These are phyloP conservation scores for Arthroderma uncinatum DNA, from an alignment of 2,329 filamentous ascomycete species.

Conservation along the genomic window DNA sequence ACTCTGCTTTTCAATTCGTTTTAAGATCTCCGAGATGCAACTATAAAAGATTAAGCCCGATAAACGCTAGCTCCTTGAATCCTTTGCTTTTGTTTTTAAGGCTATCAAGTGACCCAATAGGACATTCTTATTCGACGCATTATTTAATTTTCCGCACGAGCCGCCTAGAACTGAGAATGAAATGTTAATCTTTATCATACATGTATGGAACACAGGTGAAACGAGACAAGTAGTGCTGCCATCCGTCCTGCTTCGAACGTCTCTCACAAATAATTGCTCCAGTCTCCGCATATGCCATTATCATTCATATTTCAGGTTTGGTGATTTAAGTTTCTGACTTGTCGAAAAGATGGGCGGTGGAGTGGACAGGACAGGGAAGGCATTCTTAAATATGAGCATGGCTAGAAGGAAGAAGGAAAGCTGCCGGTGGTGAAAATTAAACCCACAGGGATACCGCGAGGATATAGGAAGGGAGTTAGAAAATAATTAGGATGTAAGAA, in stretches of 20 bases:
- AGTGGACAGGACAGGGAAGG: not conserved
- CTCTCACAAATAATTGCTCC: not conserved
- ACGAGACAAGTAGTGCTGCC: not conserved
- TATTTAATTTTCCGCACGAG: not conserved
- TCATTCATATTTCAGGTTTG: not conserved
- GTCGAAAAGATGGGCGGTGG: not conserved
- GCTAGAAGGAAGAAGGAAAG: not conserved
- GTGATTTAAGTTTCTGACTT: not conserved
- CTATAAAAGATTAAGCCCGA: no score
- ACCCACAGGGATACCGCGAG: not conserved
- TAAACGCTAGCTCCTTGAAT: no score
- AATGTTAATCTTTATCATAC: not conserved
- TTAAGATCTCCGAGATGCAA: not conserved
- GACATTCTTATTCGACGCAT: not conserved
- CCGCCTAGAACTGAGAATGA: not conserved
- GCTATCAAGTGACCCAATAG: no score
- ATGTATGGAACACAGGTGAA: conserved; percentile 1
- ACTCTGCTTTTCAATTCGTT: not conserved
- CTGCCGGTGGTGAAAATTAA: not conserved
- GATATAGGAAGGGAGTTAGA: not conserved
- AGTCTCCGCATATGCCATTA: not conserved
- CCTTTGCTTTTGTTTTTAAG: no score
- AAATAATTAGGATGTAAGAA: conserved; percentile 4
- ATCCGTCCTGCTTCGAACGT: not conserved
- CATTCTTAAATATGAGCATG: not conserved